A percentile compares a stretch with the other conserved stretches of the same genome.
phyloP scores from a whole-genome alignment of 2,329 filamentous ascomycete species.

The Chlorencoelia australis region DNA sequence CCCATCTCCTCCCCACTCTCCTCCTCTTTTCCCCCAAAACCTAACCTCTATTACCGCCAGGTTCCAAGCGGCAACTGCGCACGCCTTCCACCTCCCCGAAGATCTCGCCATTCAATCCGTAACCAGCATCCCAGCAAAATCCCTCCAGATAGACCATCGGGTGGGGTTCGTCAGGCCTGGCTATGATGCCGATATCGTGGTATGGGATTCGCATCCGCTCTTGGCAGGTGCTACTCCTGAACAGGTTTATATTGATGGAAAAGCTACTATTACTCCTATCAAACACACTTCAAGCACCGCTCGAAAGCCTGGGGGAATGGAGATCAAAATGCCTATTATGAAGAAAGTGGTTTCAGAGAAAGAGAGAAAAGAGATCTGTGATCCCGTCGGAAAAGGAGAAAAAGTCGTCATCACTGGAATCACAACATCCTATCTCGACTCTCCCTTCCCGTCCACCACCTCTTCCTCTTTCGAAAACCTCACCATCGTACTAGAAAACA shows the following conservation, averaged over 20 bases:
- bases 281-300: constrained; percentile 25
- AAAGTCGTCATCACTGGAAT: constrained; percentile 32
- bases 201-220: constrained; percentile 40
- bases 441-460: constrained; percentile 8
- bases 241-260: constrained; percentile 39
- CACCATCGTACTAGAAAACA: constrained; percentile 32
- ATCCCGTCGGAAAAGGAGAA: constrained; percentile 14
- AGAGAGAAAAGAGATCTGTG: constrained; percentile 23
- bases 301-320: too few relatives aligned
- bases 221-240: constrained; percentile 35
- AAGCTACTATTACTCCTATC: constrained; percentile 27
- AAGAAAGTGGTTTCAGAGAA: too few relatives aligned
- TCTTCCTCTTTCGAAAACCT: constrained; percentile 15
- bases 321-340: too few relatives aligned
- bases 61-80: constrained; percentile 32
- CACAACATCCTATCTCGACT: constrained; percentile 28
- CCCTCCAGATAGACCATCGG: constrained; percentile 33
- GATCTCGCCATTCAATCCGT: constrained; percentile 34
- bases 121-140: constrained; percentile 36
- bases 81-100: constrained; percentile 33
- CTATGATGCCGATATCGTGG: constrained; percentile 40
- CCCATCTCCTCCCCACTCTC: background rate
- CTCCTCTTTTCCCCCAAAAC: too few relatives aligned
- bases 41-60: too few relatives aligned
- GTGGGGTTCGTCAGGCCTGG: constrained; percentile 35